Evolutionary conservation across 1,284 basidiomycete genomes (phyloP), one percentile per base, ranked within the genome.

Genomic region (Papiliotrema laurentii): DNA sequence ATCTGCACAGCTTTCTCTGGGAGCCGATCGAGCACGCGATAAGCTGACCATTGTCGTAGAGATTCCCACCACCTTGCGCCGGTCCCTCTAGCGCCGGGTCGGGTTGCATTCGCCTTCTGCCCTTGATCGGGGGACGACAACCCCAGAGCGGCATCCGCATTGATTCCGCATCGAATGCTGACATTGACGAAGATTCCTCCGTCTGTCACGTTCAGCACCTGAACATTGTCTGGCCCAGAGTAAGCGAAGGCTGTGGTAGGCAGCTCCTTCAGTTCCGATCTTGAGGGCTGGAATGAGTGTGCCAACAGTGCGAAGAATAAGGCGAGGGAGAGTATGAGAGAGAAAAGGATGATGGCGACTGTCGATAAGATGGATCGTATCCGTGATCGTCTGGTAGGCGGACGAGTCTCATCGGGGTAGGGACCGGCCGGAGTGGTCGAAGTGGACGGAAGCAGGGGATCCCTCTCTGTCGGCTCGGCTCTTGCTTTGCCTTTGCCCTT

Each of bases 1-100:
- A 69, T 56, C 4, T 46, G 31, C 13, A 70, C 57, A 1, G 44
- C 42, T 37, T 47, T 43, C 3, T 38, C 39, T 0, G 53, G 44
- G 9, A 68, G 34, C 2, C 47, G 48, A 6, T 52, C 49, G 21
- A 67, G 21, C 0, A 52, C 44, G 24, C 45, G 47, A 44, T 57
- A 52, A 3, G 61, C 67, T 1, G 58, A 48, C 54, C 56, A 56
- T 6, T 53, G 49, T 18, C 71, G 50, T 10, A 71, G 22, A 3
- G 41, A 18, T 39, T 71, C 66, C 73, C 73, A 75, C 71, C 71
- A 73, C 0, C 33, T 57, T 3, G 61, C 58, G 4, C 68, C 69
- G 21, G 49, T 46, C 5, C 64, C 62, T 37, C 62, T 40, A 14
- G 53, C 50, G 11, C 58, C 63, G 2, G 52, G 47, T 6, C 25